Conservation (phyloP, 1,284 basidiomycete species). For the Sporisorium exsertum region DNA sequence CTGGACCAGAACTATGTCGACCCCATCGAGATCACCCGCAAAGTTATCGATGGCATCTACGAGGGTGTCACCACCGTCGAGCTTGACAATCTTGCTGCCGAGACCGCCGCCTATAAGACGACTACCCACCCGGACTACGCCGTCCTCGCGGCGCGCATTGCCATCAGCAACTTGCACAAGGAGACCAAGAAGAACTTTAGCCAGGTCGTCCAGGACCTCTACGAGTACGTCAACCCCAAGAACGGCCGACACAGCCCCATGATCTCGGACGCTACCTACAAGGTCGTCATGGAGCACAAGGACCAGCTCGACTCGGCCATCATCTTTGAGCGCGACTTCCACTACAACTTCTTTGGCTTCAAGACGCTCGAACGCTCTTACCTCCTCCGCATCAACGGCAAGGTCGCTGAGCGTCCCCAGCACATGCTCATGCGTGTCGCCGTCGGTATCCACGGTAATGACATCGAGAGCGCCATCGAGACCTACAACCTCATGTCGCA, state of each 20-base stretch:
- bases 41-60: conserved; percentile 92
- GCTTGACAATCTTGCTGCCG: conserved; percentile 82
- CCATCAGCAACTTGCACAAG: conserved; percentile 98
- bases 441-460: conserved; percentile 92
- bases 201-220: conserved; percentile 88
- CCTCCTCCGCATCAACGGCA: conserved; percentile 91
- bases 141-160: conserved; percentile 96
- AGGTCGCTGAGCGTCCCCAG: conserved; percentile 95
- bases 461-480: conserved; percentile 89
- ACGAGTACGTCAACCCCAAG: conserved; percentile 96
- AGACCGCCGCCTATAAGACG: conserved; percentile 97
- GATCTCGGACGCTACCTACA: conserved; percentile 90
- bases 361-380: conserved; percentile 99
- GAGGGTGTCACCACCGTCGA: conserved; percentile 96
- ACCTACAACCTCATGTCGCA: conserved; percentile 90
- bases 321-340: conserved; percentile 98
- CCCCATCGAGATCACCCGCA: conserved; percentile 79
- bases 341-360: conserved; percentile 90
- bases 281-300: conserved; percentile 84
- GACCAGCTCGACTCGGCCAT: conserved; percentile 90
- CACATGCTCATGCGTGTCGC: conserved; percentile 99
- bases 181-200: conserved; percentile 98
- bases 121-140: conserved; percentile 96
- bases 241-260: conserved; percentile 83
- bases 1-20: conserved; percentile 93